These are phyloP conservation scores for Trypanosoma brucei DNA, from an alignment of 208 protist genomes.

Conservation along the genomic window DNA sequence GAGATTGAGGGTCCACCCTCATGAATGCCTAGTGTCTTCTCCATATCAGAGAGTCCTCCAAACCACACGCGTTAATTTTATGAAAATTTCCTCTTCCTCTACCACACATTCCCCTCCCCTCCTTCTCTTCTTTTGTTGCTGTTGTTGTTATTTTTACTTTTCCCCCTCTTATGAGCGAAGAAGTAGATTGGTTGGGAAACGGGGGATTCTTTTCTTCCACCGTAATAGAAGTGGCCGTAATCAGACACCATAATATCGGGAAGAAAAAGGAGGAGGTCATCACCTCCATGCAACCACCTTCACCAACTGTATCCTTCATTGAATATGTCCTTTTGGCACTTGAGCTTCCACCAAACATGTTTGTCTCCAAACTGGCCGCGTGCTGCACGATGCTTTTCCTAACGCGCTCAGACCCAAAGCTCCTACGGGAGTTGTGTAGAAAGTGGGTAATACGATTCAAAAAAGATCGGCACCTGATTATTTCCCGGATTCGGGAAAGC, in stretches of 20 bases:
- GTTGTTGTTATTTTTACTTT: too few relatives aligned
- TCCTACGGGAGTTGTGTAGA: conserved; percentile 50
- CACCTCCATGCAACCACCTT: conserved; percentile 33
- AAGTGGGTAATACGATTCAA: conserved; percentile 78
- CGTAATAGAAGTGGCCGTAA: background rate
- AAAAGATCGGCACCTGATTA: conserved; percentile 45
- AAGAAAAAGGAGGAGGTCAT: background rate
- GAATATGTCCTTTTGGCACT: conserved; percentile 78
- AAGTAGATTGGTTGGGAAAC: too few relatives aligned
- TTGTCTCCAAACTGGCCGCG: conserved; percentile 71
- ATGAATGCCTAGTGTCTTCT: too few relatives aligned
- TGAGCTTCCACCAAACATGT: conserved; percentile 80
- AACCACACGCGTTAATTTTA: too few relatives aligned
- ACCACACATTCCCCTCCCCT: too few relatives aligned
- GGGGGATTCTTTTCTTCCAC: background rate
- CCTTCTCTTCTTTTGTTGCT: too few relatives aligned
- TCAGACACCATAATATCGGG: background rate
- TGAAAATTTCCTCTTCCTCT: too few relatives aligned
- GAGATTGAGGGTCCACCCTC: too few relatives aligned
- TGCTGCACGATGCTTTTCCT: conserved; percentile 82
- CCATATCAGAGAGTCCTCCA: too few relatives aligned
- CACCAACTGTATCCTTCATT: conserved; percentile 64
- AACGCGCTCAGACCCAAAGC: conserved; percentile 60
- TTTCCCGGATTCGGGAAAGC: conserved; percentile 31
- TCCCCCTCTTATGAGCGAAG: too few relatives aligned